Evolutionary conservation across 208 protist species (phyloP), one percentile per base, ranked within the genome.

Genomic region (Crithidia acanthocephali): DNA sequence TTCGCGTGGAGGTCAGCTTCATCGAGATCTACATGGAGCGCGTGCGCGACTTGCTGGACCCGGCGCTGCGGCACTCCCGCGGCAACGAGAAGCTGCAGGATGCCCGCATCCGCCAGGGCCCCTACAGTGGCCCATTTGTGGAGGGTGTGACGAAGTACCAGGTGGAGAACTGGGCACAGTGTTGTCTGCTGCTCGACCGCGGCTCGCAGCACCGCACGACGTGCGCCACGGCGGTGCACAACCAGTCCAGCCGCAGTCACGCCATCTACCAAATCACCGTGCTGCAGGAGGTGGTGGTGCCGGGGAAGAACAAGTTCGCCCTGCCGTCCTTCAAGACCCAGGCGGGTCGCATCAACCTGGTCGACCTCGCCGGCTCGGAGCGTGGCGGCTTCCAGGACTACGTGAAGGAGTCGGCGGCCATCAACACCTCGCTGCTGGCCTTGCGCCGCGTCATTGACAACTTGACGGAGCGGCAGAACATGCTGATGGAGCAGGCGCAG

Each of bases 11-110:
- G 72, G 95, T 98, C 32, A 98, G 87, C 62, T 99, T 98, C 74
- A 85, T 99, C 13, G 98, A 99, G 74, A 98, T 99, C 25, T 99
- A 99, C 85, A 98, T 98, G 90, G 98, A 99, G 74, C 85, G 91
- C 40, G 95, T 99, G 51, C 84, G 95, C 1, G 98, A 99, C 74
- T 71, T 99, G 32, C 87, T 99, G 2, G 93, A 98, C 73, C 89
- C 89, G 10, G 80, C 88, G 15, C 80, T 94, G 48, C 82, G 81
- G 42, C 66, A 94, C 84, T 80, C 85, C 32, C 82, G 79, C 57
- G 88, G 91, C 57, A 92, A 85, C 74, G 89, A 92, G 63, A 76
- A 91, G 50, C 74, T 96, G 68, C 86, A 88, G 45, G 88, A 92
- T 55, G 87, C 98, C n/a, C 87, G 95, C 70, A 90, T 97, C 72